Evolutionary conservation across 2,329 filamentous ascomycete species (phyloP).

Genomic region (Penicillium hesseltinei): DNA sequence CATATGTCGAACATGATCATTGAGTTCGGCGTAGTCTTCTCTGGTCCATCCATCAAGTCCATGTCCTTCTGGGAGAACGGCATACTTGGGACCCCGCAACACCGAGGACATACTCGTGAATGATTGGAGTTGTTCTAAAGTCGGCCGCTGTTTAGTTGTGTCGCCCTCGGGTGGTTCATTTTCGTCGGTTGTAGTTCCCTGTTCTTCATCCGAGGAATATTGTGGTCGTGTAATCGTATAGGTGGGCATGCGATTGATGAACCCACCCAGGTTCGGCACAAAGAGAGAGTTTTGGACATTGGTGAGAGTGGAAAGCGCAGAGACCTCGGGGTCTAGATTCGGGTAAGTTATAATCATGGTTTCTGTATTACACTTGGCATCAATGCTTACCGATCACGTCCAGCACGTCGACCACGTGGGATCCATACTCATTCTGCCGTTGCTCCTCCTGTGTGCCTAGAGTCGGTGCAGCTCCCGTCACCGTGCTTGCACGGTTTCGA

Average conservation of each 20-base stretch:
- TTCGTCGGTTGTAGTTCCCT: slow-evolving; percentile 29
- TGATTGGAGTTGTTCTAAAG: slow-evolving; percentile 32
- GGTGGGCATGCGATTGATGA: slow-evolving; percentile 73
- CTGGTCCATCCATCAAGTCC: slow-evolving; percentile 71
- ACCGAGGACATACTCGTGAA: slow-evolving; percentile 64
- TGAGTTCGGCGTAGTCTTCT: slow-evolving; percentile 71
- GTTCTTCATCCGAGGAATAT: slow-evolving; percentile 35
- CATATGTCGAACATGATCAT: slow-evolving; percentile 86
- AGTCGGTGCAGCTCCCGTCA: slow-evolving; percentile 23
- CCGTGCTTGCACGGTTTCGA: slow-evolving; percentile 35
- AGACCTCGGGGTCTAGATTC: slow-evolving; percentile 71
- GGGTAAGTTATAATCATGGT: slow-evolving; percentile 24
- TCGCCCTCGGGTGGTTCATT: slow-evolving; percentile 24
- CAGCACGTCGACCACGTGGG: slow-evolving; percentile 64
- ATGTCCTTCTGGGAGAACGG: slow-evolving; percentile 72
- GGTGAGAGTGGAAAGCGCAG: slow-evolving; percentile 77
- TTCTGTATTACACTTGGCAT: neutral
- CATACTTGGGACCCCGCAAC: slow-evolving; percentile 70
- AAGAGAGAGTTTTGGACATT: slow-evolving; percentile 91
- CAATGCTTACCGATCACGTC: slow-evolving; percentile 62
- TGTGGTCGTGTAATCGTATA: slow-evolving; percentile 65
- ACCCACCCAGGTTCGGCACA: slow-evolving; percentile 73
- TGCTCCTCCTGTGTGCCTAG: slow-evolving; percentile 8
- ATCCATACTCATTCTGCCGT: slow-evolving; percentile 53
- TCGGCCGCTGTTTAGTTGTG: slow-evolving; percentile 28